Evolutionary conservation across 1,139 yeast species (phyloP), one percentile per base, ranked within the genome.

Genomic region (Hemisphaericaspora xylanilytica): DNA sequence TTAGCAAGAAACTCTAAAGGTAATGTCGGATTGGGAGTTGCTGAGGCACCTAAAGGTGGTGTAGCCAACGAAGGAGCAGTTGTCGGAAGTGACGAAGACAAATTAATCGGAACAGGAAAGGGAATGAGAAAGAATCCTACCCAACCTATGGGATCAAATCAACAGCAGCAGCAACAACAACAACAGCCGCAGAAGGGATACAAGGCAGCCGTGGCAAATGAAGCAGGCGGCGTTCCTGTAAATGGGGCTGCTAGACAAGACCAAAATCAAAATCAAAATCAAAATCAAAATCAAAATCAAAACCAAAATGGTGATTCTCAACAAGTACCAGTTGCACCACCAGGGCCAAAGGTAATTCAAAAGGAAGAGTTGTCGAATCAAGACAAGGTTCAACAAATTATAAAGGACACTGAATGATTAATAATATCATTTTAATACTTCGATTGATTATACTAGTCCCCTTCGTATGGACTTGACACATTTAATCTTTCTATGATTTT

Each of bases 21-120:
- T 5, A 69, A 70, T 37, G 62, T 63, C 35, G 75, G 75, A 1
- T 45, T 57, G 28, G 76, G 75, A 3, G 67, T 71, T 2, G 59
- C 53, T 10, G 75, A 71, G 45, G 77, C 77, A 3, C 76, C 77
- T n/a, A 70, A 67, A 49, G 77, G 77, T 3, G 77, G 77, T 2
- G 59, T 70, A 37, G 77, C 75, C 28, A 71, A 71, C 49, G 77
- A 71, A 46, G 76, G 69, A 1, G 68, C 72, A 10, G 45, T 69
- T 2, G 76, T 70, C 2, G 76, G 75, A 5, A 67, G 59, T 40
- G 70, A 70, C 49, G 72, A 65, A 42, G 73, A 63, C 22, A 47
- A 53, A 36, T 54, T 66, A 16, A 55, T 66, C 11, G 58, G 58
- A 9, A 37, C 44, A 5, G 50, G 47, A 17, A 38, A 42, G 24